Evolutionary conservation across 2,329 filamentous ascomycete genomes (phyloP), one percentile per base, ranked within the genome.

Genomic region (Sphaerulina vaccinii): DNA sequence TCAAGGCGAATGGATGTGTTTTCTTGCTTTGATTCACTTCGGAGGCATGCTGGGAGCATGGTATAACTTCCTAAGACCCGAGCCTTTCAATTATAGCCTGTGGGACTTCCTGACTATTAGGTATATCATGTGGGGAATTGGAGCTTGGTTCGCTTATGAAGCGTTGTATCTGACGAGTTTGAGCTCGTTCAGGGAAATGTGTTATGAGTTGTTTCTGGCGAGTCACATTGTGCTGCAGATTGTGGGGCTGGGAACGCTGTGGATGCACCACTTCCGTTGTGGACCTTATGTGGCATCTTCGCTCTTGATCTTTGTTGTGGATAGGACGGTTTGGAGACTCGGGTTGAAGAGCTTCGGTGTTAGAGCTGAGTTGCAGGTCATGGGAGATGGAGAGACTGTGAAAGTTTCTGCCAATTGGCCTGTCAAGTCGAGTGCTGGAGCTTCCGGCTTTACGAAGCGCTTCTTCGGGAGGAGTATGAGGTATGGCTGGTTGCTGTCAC

Each of bases 151-250:
- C 1, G 72, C 78, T 1, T 86, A 86, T 59, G 77, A 85, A 61
- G 51, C 79, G n/a, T 71, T 87, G 3, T 86, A 80, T 65, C 72
- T 84, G 46, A 84, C 81, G 0, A 83, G 81, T 1, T 70, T 85
- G 4, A 79, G 75, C 0, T 80, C 76, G 58, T 81, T 86, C 60
- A 75, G 83, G 6, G 73, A 78, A 59, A 70, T 75, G 19, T 84
- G 77, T 72, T 86, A 86, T 62, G 83, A 86, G 67, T 49, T 82
- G 1, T 86, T 86, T 59, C 70, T 86, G 2, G 79, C 73, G 0
- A 65, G 74, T 2, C 84, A 86, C 61, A 73, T 86, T 29, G 46
- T 79, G 8, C 70, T 86, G 9, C 83, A 86, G 62, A 61, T 76
- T 5, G 69, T 72, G 2, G 82, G 77, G 0, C 70, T 86, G 9